These are phyloP conservation scores for Cyberlindnera petersonii DNA, from an alignment of 805 yeast species.

Conservation along the genomic window DNA sequence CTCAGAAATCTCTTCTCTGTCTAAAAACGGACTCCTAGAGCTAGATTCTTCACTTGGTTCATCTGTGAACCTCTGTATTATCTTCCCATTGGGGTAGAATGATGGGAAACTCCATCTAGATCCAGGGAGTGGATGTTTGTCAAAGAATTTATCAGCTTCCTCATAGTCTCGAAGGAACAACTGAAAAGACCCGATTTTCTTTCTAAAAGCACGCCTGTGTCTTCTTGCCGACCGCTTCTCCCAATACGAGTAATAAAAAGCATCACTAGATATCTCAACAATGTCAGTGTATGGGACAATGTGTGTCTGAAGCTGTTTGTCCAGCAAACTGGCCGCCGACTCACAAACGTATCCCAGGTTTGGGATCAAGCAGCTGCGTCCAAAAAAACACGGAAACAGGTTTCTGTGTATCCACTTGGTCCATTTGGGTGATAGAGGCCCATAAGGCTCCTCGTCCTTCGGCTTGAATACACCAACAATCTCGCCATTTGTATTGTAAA, in stretches of 20 bases:
- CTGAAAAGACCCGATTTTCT: slow-evolving; percentile 66
- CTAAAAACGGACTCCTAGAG: background rate
- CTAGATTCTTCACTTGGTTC: background rate
- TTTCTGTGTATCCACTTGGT: slow-evolving; percentile 75
- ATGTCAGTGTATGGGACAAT: slow-evolving; percentile 68
- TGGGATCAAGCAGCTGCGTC: slow-evolving; percentile 67
- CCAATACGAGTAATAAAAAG: slow-evolving; percentile 46
- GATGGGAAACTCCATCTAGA: slow-evolving; percentile 25
- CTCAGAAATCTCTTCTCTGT: background rate
- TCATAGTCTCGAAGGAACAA: slow-evolving; percentile 53
- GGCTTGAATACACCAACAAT: slow-evolving; percentile 69
- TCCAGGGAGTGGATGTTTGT: slow-evolving; percentile 54
- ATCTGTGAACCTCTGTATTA: background rate
- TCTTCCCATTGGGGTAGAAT: background rate
- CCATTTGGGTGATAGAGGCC: slow-evolving; percentile 76
- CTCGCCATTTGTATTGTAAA: slow-evolving; percentile 34
- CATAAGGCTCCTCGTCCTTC: slow-evolving; percentile 78
- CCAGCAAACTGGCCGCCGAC: slow-evolving; percentile 66
- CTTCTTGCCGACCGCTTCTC: slow-evolving; percentile 30
- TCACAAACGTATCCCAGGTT: slow-evolving; percentile 71
- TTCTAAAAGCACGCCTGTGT: slow-evolving; percentile 31
- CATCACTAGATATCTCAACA: slow-evolving; percentile 31
- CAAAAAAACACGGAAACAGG: slow-evolving; percentile 73
- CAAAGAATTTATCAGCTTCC: slow-evolving; percentile 59
- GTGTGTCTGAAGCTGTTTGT: slow-evolving; percentile 51